A percentile compares a stretch with the other conserved stretches of the same genome.
Conservation (phyloP, 2,329 filamentous ascomycete species). For the Xylariaceae sp. region DNA sequence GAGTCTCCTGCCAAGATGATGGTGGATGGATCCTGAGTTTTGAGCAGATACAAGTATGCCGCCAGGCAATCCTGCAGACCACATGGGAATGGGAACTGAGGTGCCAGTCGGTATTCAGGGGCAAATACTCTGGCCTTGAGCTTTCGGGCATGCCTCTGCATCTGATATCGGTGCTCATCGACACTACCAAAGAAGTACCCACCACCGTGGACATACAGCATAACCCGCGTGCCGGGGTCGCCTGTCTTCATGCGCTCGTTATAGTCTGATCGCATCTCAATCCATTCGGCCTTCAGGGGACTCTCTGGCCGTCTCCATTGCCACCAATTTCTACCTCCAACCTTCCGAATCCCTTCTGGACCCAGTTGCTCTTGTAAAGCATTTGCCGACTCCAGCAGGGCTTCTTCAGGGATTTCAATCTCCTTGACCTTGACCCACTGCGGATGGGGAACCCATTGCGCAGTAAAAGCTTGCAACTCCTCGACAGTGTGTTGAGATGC, state of each 20-base stretch:
- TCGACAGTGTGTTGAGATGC: conserved; percentile 91
- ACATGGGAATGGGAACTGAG: conserved; percentile 95
- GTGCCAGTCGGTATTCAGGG: conserved; percentile 84
- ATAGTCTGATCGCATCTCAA: conserved; percentile 90
- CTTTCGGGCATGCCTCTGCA: conserved; percentile 94
- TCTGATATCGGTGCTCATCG: conserved; percentile 96
- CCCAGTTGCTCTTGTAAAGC: conserved; percentile 78
- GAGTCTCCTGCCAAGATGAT: conserved; percentile 93
- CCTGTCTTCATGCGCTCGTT: conserved; percentile 69
- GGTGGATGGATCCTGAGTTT: conserved; percentile 76
- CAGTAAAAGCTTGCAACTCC: conserved; percentile 89
- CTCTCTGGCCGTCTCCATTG: conserved; percentile 76
- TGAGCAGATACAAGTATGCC: conserved; percentile 83
- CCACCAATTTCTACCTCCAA: conserved; percentile 90
- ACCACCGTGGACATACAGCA: conserved; percentile 93
- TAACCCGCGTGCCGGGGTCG: conserved; percentile 73
- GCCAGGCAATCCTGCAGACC: conserved; percentile 89
- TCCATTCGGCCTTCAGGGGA: conserved; percentile 85
- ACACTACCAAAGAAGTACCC: conserved; percentile 96
- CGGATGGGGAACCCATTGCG: conserved; percentile 89
- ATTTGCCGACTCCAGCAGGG: conserved; percentile 70
- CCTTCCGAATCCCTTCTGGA: conserved; percentile 71
- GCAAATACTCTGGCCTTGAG: conserved; percentile 89
- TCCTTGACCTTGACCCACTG: conserved; percentile 84
- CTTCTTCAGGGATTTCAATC: conserved; percentile 68